phyloP scores from a whole-genome alignment of 305 asterid genomes.

The Fraxinus sp. region DNA sequence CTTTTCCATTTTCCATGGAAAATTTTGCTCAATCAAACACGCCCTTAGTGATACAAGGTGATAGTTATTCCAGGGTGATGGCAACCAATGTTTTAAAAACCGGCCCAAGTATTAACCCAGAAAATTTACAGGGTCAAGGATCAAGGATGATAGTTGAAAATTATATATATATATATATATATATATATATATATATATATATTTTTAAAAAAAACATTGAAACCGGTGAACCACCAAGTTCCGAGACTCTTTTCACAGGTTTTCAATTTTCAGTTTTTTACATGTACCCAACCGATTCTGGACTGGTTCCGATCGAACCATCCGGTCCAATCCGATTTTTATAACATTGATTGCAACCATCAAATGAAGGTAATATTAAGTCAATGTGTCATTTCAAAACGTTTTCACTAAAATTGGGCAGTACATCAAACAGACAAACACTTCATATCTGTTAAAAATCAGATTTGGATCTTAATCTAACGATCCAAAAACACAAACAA shows the following conservation, averaged over 20 bases:
- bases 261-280: neutral
- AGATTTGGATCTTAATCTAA: neutral
- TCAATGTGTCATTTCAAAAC: neutral
- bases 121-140: neutral
- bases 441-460: neutral
- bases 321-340: neutral
- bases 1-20: too few relatives aligned
- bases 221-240: neutral
- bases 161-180: too few relatives aligned
- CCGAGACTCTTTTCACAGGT: neutral
- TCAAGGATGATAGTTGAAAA: neutral
- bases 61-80: neutral
- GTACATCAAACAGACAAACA: neutral
- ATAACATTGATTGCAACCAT: neutral
- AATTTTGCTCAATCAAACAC: too few relatives aligned
- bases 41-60: neutral
- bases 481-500: neutral
- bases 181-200: too few relatives aligned
- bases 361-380: neutral
- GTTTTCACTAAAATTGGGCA: neutral
- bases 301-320: neutral
- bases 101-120: neutral
- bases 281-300: neutral
- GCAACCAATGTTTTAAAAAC: neutral
- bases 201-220: too few relatives aligned